Conservation (phyloP, 495 filamentous ascomycete species). For the Penicillium ochrochloron region DNA sequence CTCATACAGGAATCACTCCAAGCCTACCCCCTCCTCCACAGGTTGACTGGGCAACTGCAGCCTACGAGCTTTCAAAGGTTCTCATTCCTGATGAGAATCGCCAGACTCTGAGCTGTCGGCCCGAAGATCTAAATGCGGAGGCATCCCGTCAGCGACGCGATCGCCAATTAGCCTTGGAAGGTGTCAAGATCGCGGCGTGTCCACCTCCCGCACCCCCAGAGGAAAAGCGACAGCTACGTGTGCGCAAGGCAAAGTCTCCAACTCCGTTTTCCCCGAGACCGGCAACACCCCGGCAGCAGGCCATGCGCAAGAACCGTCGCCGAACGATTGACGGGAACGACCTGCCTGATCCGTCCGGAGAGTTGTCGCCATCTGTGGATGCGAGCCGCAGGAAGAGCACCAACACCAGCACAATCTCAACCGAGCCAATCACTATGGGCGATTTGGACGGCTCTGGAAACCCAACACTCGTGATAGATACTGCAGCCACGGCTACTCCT, state of each 20-base stretch:
- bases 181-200: conserved; percentile 21
- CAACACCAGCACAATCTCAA: conserved; percentile 28
- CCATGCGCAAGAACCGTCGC: conserved; percentile 58
- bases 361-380: conserved; percentile 47
- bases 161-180: conserved; percentile 55
- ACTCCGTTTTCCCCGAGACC: conserved; percentile 42
- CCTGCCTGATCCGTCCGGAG: conserved; percentile 40
- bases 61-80: conserved; percentile 78
- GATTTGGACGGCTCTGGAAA: conserved; percentile 2
- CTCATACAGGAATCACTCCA: conserved; percentile 36
- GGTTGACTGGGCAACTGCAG: conserved; percentile 80
- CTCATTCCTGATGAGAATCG: conserved; percentile 73
- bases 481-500: conserved; percentile 20
- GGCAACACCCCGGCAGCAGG: conserved; percentile 55
- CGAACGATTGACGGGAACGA: conserved; percentile 65
- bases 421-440: conserved; percentile 17
- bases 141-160: conserved; percentile 64
- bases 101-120: conserved; percentile 72
- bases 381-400: conserved; percentile 41
- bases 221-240: conserved; percentile 72
- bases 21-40: conserved; percentile 72
- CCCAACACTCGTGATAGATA: neutral
- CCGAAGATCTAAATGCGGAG: conserved; percentile 73
- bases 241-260: conserved; percentile 64
- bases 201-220: conserved; percentile 44